A percentile compares a stretch with the other conserved stretches of the same genome.
Evolutionary conservation across 352 stramenopile species (phyloP).

Genomic region (Thalassiosira livingstoniorum): DNA sequence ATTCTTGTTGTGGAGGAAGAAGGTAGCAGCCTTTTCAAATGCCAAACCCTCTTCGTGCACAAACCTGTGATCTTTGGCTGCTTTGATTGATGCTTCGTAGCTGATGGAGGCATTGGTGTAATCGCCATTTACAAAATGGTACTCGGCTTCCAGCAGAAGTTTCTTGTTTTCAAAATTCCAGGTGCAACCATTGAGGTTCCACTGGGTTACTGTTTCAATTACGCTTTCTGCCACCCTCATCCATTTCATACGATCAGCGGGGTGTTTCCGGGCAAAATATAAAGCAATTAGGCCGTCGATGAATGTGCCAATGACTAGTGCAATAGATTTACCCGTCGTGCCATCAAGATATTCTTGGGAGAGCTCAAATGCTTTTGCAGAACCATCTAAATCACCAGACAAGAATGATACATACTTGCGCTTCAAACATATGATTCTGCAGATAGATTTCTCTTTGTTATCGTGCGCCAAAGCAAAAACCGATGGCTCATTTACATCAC

Average conservation of each 20-base stretch:
- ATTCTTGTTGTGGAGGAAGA: slow-evolving; percentile 27
- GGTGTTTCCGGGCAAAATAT: slow-evolving; percentile 43
- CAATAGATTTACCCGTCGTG: not conserved
- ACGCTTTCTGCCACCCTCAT: slow-evolving; percentile 20
- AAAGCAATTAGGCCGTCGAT: slow-evolving; percentile 55
- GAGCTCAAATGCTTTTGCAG: slow-evolving; percentile 38
- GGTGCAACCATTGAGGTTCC: slow-evolving; percentile 11
- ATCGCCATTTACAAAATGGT: slow-evolving; percentile 46
- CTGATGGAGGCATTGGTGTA: slow-evolving; percentile 18
- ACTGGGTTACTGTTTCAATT: slow-evolving; percentile 26
- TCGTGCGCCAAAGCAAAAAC: not conserved
- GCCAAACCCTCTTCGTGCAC: slow-evolving; percentile 58
- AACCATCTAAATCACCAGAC: slow-evolving; percentile 35
- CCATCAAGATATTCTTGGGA: slow-evolving; percentile 7
- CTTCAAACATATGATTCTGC: slow-evolving; percentile 16
- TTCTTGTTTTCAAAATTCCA: slow-evolving; percentile 62
- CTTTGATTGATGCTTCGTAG: slow-evolving; percentile 45
- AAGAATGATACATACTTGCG: slow-evolving; percentile 37
- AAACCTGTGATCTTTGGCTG: slow-evolving; percentile 42
- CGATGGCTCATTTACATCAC: slow-evolving; percentile 23
- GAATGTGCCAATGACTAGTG: slow-evolving; percentile 19
- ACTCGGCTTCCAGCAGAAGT: slow-evolving; percentile 51
- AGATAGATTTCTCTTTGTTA: slow-evolving; percentile 6
- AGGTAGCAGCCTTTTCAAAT: slow-evolving; percentile 48
- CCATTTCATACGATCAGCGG: slow-evolving; percentile 36